Evolutionary conservation across 148 eudicot species (phyloP).

Genomic region (Drosera capensis): DNA sequence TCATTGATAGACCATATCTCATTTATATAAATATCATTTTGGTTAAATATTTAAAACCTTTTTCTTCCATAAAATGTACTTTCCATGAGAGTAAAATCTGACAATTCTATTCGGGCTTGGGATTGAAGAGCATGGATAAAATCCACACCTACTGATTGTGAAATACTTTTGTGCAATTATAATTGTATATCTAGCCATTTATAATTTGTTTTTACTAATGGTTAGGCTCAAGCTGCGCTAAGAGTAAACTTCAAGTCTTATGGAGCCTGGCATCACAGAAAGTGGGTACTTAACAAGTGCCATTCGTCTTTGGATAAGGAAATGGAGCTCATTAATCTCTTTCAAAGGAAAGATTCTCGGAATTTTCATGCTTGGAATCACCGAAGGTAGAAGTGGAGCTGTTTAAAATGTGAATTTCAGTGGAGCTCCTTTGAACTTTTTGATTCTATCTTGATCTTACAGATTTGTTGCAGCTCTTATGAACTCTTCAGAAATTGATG

Average conservation of each 20-base stretch:
- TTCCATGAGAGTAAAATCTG: too few relatives aligned
- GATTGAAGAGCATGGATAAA: too few relatives aligned
- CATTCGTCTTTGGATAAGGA: slow-evolving; percentile 67
- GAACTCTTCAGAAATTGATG: slow-evolving; percentile 57
- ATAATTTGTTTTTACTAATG: background rate
- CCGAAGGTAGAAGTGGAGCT: slow-evolving; percentile 38
- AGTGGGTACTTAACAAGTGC: slow-evolving; percentile 82
- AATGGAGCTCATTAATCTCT: slow-evolving; percentile 48
- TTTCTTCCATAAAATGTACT: too few relatives aligned
- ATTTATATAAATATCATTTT: too few relatives aligned
- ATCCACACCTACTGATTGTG: too few relatives aligned
- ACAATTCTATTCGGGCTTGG: too few relatives aligned
- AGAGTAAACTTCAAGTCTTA: slow-evolving; percentile 70
- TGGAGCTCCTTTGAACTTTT: slow-evolving; percentile 1
- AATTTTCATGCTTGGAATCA: slow-evolving; percentile 95
- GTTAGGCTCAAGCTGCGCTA: slow-evolving; percentile 72
- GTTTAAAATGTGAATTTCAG: background rate
- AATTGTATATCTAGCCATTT: background rate
- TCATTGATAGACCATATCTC: too few relatives aligned
- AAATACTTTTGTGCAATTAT: too few relatives aligned
- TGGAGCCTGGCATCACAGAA: slow-evolving; percentile 97
- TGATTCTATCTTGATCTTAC: slow-evolving; percentile 8
- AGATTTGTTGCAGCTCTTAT: slow-evolving; percentile 62
- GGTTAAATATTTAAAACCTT: too few relatives aligned
- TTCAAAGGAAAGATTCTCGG: slow-evolving; percentile 63